Conservation (phyloP, 2,329 filamentous ascomycete species). For the Rhexocercosporidium sp. region DNA sequence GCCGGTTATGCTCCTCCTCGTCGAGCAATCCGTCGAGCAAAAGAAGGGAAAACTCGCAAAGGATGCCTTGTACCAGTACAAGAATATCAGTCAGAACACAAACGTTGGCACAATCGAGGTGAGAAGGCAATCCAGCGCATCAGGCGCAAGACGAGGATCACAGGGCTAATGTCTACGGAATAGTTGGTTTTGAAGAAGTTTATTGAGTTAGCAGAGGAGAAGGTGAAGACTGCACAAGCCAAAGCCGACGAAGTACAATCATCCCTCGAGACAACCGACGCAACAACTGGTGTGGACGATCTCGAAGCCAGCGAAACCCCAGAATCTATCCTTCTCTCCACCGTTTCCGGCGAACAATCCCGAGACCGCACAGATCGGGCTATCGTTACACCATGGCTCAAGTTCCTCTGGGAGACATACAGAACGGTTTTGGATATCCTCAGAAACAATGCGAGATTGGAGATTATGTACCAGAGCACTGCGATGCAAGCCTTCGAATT, state of each 20-base stretch:
- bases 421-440: slow-evolving; percentile 97
- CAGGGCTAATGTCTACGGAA: slow-evolving; percentile 25
- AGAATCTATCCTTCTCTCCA: slow-evolving; percentile 96
- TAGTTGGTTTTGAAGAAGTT: slow-evolving; percentile 94
- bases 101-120: slow-evolving; percentile 98
- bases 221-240: slow-evolving; percentile 93
- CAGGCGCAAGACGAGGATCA: background rate
- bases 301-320: slow-evolving; percentile 96
- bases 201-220: slow-evolving; percentile 94
- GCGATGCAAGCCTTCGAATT: slow-evolving; percentile 99
- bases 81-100: slow-evolving; percentile 99
- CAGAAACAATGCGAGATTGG: slow-evolving; percentile 97
- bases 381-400: slow-evolving; percentile 98
- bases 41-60: slow-evolving; percentile 99
- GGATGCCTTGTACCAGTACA: slow-evolving; percentile 99
- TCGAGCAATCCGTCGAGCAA: slow-evolving; percentile 94
- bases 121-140: slow-evolving; percentile 35
- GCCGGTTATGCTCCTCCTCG: slow-evolving; percentile 97
- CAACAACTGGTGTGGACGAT: slow-evolving; percentile 84
- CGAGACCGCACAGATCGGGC: slow-evolving; percentile 96
- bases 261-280: slow-evolving; percentile 75
- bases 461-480: slow-evolving; percentile 98
- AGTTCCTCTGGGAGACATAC: slow-evolving; percentile 99
- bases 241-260: slow-evolving; percentile 97
- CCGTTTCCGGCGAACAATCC: slow-evolving; percentile 96